These are phyloP conservation scores for Fusarium sp. DNA, from an alignment of 2,329 filamentous ascomycete genomes.

Conservation along the genomic window DNA sequence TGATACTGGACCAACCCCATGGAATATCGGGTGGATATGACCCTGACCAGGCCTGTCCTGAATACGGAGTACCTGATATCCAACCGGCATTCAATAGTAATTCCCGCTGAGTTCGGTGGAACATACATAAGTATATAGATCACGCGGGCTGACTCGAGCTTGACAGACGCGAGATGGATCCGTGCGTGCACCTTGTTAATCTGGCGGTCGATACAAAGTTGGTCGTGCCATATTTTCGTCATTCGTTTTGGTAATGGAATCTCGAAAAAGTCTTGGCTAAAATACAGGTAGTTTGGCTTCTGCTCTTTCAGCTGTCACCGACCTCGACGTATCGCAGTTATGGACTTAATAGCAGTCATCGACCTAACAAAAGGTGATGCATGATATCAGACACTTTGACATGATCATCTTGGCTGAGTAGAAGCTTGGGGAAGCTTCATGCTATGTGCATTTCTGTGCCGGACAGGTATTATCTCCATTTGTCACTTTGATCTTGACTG, in stretches of 20 bases:
- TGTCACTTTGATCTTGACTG: background rate
- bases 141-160: slow-evolving; percentile 20
- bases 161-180: background rate
- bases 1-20: background rate
- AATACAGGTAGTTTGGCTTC: slow-evolving; percentile 27
- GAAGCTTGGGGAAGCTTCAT: background rate
- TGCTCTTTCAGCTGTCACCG: slow-evolving; percentile 14
- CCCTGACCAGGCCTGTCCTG: background rate
- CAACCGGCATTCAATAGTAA: slow-evolving; percentile 10
- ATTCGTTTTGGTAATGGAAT: slow-evolving; percentile 15
- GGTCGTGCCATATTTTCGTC: slow-evolving; percentile 32
- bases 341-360: background rate
- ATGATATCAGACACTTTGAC: background rate
- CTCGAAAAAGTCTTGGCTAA: slow-evolving; percentile 23
- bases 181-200: slow-evolving; percentile 12
- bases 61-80: too few relatives aligned
- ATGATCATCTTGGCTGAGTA: background rate
- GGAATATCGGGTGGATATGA: background rate
- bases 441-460: background rate
- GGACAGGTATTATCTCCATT: background rate
- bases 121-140: background rate
- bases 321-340: background rate
- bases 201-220: slow-evolving; percentile 1
- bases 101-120: background rate
- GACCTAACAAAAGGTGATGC: too few relatives aligned